phyloP scores from a whole-genome alignment of 139 green algal genomes.

The Picocystis salinarum region DNA sequence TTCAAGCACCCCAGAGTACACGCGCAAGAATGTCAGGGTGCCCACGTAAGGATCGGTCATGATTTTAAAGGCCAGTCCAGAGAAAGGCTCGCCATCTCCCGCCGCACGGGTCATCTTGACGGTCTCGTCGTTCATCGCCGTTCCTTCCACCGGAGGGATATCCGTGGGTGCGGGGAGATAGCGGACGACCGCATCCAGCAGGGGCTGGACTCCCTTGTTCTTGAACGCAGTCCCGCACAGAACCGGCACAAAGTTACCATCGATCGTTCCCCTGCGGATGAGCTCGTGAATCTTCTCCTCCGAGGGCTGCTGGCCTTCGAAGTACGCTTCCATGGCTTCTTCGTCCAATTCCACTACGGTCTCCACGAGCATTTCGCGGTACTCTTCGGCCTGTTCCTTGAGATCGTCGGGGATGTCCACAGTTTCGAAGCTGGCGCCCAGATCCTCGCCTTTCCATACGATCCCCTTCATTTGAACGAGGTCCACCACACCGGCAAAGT shows the following conservation, averaged over 20 bases:
- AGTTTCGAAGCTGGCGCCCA: slow-evolving; percentile 76
- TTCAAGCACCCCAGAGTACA: slow-evolving; percentile 65
- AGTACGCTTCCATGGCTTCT: slow-evolving; percentile 46
- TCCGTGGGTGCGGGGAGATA: slow-evolving; percentile 92
- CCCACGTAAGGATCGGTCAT: slow-evolving; percentile 92
- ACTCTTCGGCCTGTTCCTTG: slow-evolving; percentile 63
- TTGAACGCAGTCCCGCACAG: slow-evolving; percentile 95
- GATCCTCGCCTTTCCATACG: slow-evolving; percentile 79
- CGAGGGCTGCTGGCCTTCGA: slow-evolving; percentile 60
- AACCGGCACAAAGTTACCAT: slow-evolving; percentile 70
- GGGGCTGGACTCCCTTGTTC: slow-evolving; percentile 99
- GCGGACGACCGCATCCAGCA: slow-evolving; percentile 86
- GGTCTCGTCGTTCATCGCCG: slow-evolving; percentile 38
- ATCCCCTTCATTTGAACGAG: slow-evolving; percentile 93
- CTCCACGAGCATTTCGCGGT: slow-evolving; percentile 75
- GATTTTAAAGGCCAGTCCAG: slow-evolving; percentile 96
- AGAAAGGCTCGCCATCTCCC: slow-evolving; percentile 71
- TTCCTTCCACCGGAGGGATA: slow-evolving; percentile 22
- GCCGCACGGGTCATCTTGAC: slow-evolving; percentile 48
- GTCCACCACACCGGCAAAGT: slow-evolving; percentile 85
- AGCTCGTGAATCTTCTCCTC: slow-evolving; percentile 42
- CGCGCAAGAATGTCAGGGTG: slow-evolving; percentile 83
- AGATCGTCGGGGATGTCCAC: slow-evolving; percentile 74
- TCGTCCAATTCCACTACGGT: slow-evolving; percentile 61
- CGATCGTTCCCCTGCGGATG: slow-evolving; percentile 82